Conservation (phyloP, 176 grass and related monocot genomes). For the Cenchrus americanus region DNA sequence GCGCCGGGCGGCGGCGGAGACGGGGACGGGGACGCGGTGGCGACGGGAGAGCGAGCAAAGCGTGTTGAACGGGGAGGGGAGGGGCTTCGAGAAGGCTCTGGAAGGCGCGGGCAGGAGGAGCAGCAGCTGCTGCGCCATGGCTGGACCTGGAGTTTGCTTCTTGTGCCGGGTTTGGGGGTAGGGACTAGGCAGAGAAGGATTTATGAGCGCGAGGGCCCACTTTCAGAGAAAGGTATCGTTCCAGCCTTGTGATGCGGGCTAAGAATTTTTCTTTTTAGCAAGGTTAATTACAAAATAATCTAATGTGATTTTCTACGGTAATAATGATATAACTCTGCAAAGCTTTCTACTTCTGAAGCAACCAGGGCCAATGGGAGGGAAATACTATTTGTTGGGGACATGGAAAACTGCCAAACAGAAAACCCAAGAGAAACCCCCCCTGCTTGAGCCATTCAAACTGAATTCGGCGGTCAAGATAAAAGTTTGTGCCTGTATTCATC, state of each 20-base stretch:
- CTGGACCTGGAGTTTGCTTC: not conserved
- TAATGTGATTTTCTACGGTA: not conserved
- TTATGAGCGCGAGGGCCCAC: slow-evolving; percentile 26
- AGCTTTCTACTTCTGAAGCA: not conserved
- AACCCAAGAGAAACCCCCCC: too few relatives aligned
- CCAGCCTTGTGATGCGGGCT: slow-evolving; percentile 41
- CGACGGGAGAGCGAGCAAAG: not conserved
- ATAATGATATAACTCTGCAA: not conserved
- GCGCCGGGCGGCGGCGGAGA: slow-evolving; percentile 32
- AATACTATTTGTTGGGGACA: too few relatives aligned
- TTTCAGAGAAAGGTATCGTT: slow-evolving; percentile 42
- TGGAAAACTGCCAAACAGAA: too few relatives aligned
- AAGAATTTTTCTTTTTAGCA: slow-evolving; percentile 24
- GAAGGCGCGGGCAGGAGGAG: slow-evolving; percentile 45
- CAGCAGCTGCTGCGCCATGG: slow-evolving; percentile 56
- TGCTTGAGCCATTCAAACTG: too few relatives aligned
- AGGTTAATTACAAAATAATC: not conserved
- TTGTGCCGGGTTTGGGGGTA: not conserved
- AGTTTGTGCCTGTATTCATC: too few relatives aligned
- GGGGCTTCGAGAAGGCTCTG: slow-evolving; percentile 49
- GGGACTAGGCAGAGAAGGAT: slow-evolving; percentile 4
- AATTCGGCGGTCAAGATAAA: too few relatives aligned
- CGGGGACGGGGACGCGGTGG: not conserved
- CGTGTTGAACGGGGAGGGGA: not conserved
- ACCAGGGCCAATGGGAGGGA: too few relatives aligned